Percentiles rank a stretch among this genome's conserved stretches.
Evolutionary conservation across 2,329 filamentous ascomycete species (phyloP).

Genomic region (Trichoderma harzianum): DNA sequence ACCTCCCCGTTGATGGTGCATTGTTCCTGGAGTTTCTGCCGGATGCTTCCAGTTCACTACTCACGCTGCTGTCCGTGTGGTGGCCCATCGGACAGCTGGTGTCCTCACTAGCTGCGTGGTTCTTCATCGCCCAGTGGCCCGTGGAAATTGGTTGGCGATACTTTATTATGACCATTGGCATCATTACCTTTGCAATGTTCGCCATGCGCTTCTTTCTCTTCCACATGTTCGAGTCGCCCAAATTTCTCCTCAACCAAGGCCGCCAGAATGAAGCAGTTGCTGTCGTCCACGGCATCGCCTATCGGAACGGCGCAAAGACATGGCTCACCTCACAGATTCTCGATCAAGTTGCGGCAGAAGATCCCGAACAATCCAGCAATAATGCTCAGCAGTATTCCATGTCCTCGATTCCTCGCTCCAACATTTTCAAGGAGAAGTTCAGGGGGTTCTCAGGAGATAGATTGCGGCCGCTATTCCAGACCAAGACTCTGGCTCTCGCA

Average conservation of each 20-base stretch:
- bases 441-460: conserved; percentile 64
- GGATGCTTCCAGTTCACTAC: conserved; percentile 65
- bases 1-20: conserved; percentile 74
- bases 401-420: conserved; percentile 27
- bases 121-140: conserved; percentile 66
- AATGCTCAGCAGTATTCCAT: not conserved
- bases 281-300: conserved; percentile 74
- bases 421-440: conserved; percentile 56
- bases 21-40: conserved; percentile 83
- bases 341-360: conserved; percentile 50
- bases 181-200: conserved; percentile 74
- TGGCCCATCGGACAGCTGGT: conserved; percentile 81
- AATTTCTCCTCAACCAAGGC: conserved; percentile 74
- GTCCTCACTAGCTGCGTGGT: conserved; percentile 71
- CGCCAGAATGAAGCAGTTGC: conserved; percentile 75
- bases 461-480: conserved; percentile 62
- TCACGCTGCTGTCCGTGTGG: conserved; percentile 81
- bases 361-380: conserved; percentile 26
- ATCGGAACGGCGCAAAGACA: conserved; percentile 65
- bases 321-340: conserved; percentile 73
- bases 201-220: conserved; percentile 75
- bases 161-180: conserved; percentile 67
- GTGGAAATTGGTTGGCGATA: conserved; percentile 73
- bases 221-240: conserved; percentile 79
- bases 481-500: conserved; percentile 48